Base-by-base conservation (phyloP, 225 moss, liverwort and hornwort species). In the Marchantia polymorpha region DNA sequence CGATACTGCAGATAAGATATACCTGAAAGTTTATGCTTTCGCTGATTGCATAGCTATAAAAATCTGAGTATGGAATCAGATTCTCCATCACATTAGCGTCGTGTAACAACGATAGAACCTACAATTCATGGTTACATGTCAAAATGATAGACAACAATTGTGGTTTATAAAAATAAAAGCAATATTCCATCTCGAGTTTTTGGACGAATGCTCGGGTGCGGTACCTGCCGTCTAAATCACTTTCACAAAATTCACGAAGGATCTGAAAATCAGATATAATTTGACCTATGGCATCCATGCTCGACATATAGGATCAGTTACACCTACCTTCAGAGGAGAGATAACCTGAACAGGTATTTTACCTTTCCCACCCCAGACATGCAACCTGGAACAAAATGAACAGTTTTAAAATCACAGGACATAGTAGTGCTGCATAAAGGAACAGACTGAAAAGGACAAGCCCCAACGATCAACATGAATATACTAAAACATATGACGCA, bases 1-100 rank as follows among this genome's bases (percentile, higher is more conserved):
- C 25, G 29, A 39, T 39, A 12, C 11, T 19, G 46, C 47, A 26
- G 25, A 23, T 25, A 52, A 73, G 48, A 51, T 19, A 76, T 74
- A 86, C 86, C 74, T 83, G 86, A 78, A 80, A 82, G 59, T 75
- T 84, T 49, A 87, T 82, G 75, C 82, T 82, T 30, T 87, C 84
- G 49, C 87, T 87, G 71, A 87, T 69, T n/a, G 87, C 79, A 74
- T 83, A 78, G 81, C 76, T 83, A 39, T 87, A 83, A 68, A 87
- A 87, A 13, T 87, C 87, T 52, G 87, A 52, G 78, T 79, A 84
- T 0, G 78, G 79, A 76, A 87, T 73, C 49, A 84, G 68, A 73
- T 52, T 58, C 31, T 84, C 78, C 50, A 78, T 82, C 72, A 17
- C 79, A 78, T 82, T 84, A 10, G 82, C 87, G 46, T 81, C 79